Evolutionary conservation across 257 asterid genomes (phyloP), one percentile per base, ranked within the genome.

Genomic region (Agastache rugosa): DNA sequence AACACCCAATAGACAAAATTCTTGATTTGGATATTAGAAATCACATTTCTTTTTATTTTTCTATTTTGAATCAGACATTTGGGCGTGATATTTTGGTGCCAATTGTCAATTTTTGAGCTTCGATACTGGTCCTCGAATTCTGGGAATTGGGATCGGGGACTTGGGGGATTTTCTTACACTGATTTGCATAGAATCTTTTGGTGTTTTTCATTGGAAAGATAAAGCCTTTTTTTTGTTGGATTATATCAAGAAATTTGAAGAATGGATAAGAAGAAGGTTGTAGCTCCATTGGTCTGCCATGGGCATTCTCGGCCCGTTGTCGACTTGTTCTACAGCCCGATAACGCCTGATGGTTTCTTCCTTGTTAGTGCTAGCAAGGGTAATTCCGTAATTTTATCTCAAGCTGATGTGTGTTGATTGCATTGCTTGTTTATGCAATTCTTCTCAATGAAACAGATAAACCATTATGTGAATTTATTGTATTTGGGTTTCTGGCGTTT

Each of bases 331-430:
- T 94, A 92, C 89, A 94, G 99, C 82, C 98, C 99, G 27, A 81
- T 89, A 37, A 94, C 98, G 53, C 98, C 96, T 22, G 99, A 92
- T 82, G 99, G 99, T 19, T 89, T 83, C 86, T 94, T 94, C 79
- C 93, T 94, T 69, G 92, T 94, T 78, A 94, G 99, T 81, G 98
- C 98, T 15, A 94, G 99, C 99, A 94, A 94, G 88, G 99, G 99
- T 94, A 89, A 82, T 39, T 8, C 44, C 12, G 44, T 39, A 1
- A 39, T n/a, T 56, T 44, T 54, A 10, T 25, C 20, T 35, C 51
- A 16, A n/a, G 55, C 29, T 61, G 44, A 37, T 34, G 44, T 68
- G 29, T 45, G 27, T 44, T 20, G 34, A 35, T 65, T 73, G 29
- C 8, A 41, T 64, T 12, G 35, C 55, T 64, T 62, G 17, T 48